Conservation (phyloP, 2,329 filamentous ascomycete species). For the Alternaria sp. region DNA sequence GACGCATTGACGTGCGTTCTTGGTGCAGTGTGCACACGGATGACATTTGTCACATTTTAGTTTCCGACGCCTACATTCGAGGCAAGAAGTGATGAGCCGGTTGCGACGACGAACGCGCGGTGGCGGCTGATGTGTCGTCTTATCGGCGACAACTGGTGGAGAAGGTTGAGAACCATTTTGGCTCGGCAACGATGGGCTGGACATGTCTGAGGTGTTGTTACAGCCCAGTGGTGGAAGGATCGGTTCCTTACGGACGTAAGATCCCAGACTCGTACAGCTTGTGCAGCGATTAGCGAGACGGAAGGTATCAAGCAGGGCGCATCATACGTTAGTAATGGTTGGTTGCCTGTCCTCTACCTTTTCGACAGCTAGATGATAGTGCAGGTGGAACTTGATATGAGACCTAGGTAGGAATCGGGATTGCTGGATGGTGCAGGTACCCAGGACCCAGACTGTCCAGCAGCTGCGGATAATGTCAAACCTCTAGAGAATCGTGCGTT, state of each 20-base stretch:
- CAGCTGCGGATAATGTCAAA: background rate
- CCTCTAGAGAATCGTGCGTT: background rate
- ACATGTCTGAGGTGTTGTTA: conserved; percentile 13
- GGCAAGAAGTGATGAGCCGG: conserved; percentile 50
- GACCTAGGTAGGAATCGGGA: background rate
- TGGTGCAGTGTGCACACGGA: conserved; percentile 74
- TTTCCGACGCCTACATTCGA: conserved; percentile 71
- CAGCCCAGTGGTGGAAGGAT: background rate
- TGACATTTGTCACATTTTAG: conserved; percentile 79
- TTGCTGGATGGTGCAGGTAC: background rate
- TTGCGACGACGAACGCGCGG: conserved; percentile 49
- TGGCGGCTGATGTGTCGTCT: conserved; percentile 31
- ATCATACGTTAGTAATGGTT: conserved; percentile 1
- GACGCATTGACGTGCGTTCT: conserved; percentile 62
- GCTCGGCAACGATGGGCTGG: conserved; percentile 9
- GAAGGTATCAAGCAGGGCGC: conserved; percentile 5
- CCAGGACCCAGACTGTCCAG: background rate
- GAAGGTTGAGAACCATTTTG: conserved; percentile 9
- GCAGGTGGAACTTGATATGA: background rate
- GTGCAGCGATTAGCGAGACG: conserved; percentile 11
- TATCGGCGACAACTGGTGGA: conserved; percentile 19
- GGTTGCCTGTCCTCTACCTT: background rate
- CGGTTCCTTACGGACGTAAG: conserved; percentile 14
- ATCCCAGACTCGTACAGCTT: background rate
- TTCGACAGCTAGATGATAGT: background rate